phyloP scores from a whole-genome alignment of 345 rosid species.

The Bretschneidera sinensis region DNA sequence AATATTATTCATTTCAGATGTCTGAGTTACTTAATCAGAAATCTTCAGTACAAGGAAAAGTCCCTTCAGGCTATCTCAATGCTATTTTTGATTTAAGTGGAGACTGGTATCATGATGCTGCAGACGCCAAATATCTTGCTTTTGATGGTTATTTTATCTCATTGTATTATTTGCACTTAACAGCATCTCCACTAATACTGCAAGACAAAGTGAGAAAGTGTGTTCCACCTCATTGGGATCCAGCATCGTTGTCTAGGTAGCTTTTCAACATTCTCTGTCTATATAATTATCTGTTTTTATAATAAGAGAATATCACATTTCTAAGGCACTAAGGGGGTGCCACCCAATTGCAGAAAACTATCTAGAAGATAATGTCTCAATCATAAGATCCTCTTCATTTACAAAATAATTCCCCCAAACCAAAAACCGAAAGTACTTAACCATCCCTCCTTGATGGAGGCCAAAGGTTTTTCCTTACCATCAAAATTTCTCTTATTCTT shows the following conservation, averaged over 20 bases:
- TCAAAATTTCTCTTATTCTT: no score
- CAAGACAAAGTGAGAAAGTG: conserved; percentile 54
- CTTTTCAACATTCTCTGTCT: conserved; percentile 15
- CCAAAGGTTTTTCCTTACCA: no score
- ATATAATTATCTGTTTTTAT: no score
- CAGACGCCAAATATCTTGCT: conserved; percentile 58
- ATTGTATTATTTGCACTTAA: conserved; percentile 56
- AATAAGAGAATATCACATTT: no score
- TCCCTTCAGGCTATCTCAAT: conserved; percentile 68
- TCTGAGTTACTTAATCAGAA: conserved; percentile 68
- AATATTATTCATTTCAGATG: conserved; percentile 36
- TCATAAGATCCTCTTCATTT: no score
- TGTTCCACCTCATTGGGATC: conserved; percentile 69
- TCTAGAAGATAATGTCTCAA: no score
- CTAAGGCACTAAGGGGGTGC: no score
- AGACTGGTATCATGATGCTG: conserved; percentile 57
- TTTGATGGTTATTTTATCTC: conserved; percentile 78
- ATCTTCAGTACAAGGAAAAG: conserved; percentile 60
- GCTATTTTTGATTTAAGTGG: conserved; percentile 57
- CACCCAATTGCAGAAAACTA: no score
- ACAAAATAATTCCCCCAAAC: no score
- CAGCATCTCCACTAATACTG: conserved; percentile 45
- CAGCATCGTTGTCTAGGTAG: conserved; percentile 58
- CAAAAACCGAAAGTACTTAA: no score
- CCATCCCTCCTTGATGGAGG: no score